phyloP scores from a whole-genome alignment of 768 basidiomycete species.

The Scleroderma bovista region DNA sequence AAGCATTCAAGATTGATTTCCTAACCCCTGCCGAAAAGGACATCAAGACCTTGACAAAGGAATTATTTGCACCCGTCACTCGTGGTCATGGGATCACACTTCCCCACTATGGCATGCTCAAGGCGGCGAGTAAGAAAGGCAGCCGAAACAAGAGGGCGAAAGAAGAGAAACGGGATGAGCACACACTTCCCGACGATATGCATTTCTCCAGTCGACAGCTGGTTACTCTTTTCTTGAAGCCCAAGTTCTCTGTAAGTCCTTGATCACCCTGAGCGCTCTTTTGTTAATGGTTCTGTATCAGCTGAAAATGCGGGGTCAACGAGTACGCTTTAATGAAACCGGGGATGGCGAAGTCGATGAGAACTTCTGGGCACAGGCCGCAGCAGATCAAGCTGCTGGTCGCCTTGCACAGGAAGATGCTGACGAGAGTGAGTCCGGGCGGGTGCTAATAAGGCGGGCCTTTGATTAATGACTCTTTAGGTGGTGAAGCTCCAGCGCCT shows the following conservation, averaged over 20 bases:
- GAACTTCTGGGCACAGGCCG: constrained; percentile 95
- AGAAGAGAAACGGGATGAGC: constrained; percentile 64
- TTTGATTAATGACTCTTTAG: constrained; percentile 7
- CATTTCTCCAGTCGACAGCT: constrained; percentile 91
- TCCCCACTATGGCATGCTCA: constrained; percentile 42
- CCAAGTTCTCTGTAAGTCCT: constrained; percentile 79
- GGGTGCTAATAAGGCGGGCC: too few relatives aligned
- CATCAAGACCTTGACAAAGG: constrained; percentile 55
- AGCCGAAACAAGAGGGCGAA: constrained; percentile 43
- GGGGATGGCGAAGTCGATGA: constrained; percentile 90
- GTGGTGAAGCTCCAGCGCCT: constrained; percentile 54
- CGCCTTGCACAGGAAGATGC: constrained; percentile 46
- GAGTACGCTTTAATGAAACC: constrained; percentile 46
- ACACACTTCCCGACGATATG: constrained; percentile 92
- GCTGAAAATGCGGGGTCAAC: constrained; percentile 86
- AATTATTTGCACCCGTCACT: constrained; percentile 75
- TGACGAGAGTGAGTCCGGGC: constrained; percentile 53
- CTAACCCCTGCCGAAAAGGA: constrained; percentile 52
- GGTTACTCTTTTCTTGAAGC: constrained; percentile 91
- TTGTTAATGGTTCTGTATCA: constrained; percentile 28
- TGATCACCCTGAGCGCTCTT: background rate
- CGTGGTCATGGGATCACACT: constrained; percentile 66
- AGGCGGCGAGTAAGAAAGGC: constrained; percentile 25
- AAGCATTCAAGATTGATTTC: constrained; percentile 82
- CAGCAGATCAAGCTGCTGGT: constrained; percentile 72